Base-by-base conservation (phyloP, 129 eudicot genomes). In the Solidago caesia region DNA sequence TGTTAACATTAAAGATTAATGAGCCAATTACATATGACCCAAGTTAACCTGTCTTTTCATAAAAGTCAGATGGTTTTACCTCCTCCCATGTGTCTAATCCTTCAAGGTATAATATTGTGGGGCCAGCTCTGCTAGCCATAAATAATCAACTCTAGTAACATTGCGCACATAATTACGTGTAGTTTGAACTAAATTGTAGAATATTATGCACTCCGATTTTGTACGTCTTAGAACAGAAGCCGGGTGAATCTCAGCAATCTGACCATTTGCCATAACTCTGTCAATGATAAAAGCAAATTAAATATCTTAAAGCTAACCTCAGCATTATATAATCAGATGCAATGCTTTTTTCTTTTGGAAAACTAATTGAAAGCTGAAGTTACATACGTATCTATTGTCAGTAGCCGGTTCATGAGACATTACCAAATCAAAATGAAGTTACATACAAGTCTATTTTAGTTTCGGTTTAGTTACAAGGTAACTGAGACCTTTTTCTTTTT, bases 41-140 rank as follows among this genome's bases (percentile, higher is more conserved):
- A 33, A 33, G 39, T 33, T 33, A 33, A 33, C 39, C 39, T 33
- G 2, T 33, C 39, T 3, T 33, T 33, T 33, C 3, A 33, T 33
- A 33, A 33, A 33, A 33, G 39, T 33, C 0, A 33, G 39, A 29
- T 33, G 39, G 39, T 33, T 33, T 33, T 33, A 33, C 39, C 39
- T 33, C 39, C 1, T 33, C 39, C 39, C 39, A 33, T 15, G 41
- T 5, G 16, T 14, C 74, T 67, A 67, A 15, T 87, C 90, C 73
- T 82, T 83, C 75, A 85, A 55, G 66, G 92, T 87, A 71, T 83
- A 95, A 75, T 75, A 87, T 47, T 91, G 96, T 43, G 99, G 99
- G 71, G 97, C 99, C 51, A 95, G 88, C 85, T 95, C 97, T 6
- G 92, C 85, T 56, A 95, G 84, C 99, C 96, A 91, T 88, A 89